Evolutionary conservation across 108 stramenopile genomes (phyloP).

Genomic region (Skeletonema costatum): DNA sequence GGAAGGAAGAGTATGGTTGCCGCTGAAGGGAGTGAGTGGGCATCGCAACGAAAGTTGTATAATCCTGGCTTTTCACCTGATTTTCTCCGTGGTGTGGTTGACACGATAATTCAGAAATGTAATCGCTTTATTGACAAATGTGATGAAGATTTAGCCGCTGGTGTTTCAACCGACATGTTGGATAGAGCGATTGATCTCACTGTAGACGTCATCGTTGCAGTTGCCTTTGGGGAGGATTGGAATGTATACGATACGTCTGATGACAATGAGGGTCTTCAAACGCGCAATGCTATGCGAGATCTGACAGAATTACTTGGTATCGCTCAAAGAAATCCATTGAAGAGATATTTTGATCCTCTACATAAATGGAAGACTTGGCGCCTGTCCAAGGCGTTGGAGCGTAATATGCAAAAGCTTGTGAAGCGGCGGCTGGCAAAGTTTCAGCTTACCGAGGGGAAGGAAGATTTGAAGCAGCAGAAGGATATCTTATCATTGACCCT

Average conservation of each 20-base stretch:
- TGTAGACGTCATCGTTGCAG: slow-evolving; percentile 36
- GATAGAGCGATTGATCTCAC: slow-evolving; percentile 21
- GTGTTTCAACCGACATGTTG: slow-evolving; percentile 28
- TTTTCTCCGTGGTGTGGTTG: slow-evolving; percentile 19
- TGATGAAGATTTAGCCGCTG: slow-evolving; percentile 23
- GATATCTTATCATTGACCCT: slow-evolving; percentile 32
- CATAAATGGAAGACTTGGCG: slow-evolving; percentile 29
- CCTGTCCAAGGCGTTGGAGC: slow-evolving; percentile 23
- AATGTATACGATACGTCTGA: neutral
- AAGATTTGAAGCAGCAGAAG: slow-evolving; percentile 3
- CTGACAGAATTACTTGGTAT: slow-evolving; percentile 22
- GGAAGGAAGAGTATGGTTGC: slow-evolving; percentile 29
- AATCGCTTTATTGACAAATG: slow-evolving; percentile 28
- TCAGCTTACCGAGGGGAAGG: neutral
- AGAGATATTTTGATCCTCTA: slow-evolving; percentile 8
- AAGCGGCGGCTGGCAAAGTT: slow-evolving; percentile 26
- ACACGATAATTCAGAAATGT: slow-evolving; percentile 26
- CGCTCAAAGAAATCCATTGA: slow-evolving; percentile 22
- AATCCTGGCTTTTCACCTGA: slow-evolving; percentile 40
- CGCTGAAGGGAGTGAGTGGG: slow-evolving; percentile 27
- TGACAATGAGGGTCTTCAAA: slow-evolving; percentile 10
- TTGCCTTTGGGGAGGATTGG: slow-evolving; percentile 52
- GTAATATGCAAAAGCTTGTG: slow-evolving; percentile 25
- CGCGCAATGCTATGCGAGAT: slow-evolving; percentile 26
- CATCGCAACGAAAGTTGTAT: slow-evolving; percentile 23